These are phyloP conservation scores for Moesziomyces sp. DNA, from an alignment of 1,284 basidiomycete species.

Conservation along the genomic window DNA sequence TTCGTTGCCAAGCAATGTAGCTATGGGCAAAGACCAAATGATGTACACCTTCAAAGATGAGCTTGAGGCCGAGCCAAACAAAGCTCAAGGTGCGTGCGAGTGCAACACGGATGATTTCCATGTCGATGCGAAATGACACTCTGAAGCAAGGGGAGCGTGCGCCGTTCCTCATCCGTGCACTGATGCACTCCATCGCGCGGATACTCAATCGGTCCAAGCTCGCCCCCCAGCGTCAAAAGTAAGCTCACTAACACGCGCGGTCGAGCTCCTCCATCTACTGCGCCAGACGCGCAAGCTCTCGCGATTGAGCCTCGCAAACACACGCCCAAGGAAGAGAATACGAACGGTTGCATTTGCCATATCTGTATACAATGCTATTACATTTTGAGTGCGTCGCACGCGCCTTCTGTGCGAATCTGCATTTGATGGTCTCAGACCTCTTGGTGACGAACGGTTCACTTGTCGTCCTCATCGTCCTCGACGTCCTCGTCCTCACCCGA, in stretches of 20 bases:
- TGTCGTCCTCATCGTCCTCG: conserved; percentile 42
- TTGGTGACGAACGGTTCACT: neutral
- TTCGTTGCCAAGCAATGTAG: neutral
- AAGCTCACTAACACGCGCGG: no score
- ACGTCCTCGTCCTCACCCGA: conserved; percentile 34
- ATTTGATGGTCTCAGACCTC: neutral
- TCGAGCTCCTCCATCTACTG: no score
- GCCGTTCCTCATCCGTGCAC: no score
- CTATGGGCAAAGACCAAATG: no score
- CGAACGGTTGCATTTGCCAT: neutral
- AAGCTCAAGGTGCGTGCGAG: neutral
- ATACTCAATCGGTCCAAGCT: no score
- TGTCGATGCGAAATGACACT: neutral
- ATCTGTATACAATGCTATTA: neutral
- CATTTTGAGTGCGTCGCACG: neutral
- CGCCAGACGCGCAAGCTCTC: no score
- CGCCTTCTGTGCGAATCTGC: neutral
- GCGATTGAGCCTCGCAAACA: no score
- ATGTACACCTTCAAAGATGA: no score
- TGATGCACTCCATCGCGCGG: no score
- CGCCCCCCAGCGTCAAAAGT: no score
- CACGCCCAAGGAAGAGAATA: no score
- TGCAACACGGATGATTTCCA: neutral
- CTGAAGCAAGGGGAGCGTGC: neutral
- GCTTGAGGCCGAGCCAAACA: neutral